Base-by-base conservation (phyloP, 148 eudicot genomes). In the Silene conica region DNA sequence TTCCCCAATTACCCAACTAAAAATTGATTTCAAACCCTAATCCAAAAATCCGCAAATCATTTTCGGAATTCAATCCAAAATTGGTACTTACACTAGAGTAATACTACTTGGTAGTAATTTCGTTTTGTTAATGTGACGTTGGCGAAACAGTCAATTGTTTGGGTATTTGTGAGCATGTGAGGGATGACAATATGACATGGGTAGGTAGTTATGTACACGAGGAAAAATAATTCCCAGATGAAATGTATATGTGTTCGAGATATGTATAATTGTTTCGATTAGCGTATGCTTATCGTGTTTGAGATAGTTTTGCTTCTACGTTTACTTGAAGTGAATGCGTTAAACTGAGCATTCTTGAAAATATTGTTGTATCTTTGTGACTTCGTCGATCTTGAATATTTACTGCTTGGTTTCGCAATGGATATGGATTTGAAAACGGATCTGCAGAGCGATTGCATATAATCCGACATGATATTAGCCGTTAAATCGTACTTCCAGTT, bases 211-310 rank as follows among this genome's bases (percentile, higher is more conserved):
- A 38, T 38, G 43, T 6, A 38, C 43, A 6, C n/a, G 73, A 38
- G 67, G 59, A 28, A 4, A 19, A 34, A 19, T 41, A 46, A 63
- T 72, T 64, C 31, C 52, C 10, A 15, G 34, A 46, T 59, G 45
- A n/a, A 48, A 57, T 79, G 81, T 79, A 79, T 62, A 79, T 71
- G n/a, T n/a, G 26, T 69, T 62, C 45, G 38, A 54, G 69, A 38
- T 23, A 46, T 72, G 18, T 46, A 57, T 50, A 69, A 78, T 22
- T 68, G 20, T 63, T 19, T 67, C 60, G 34, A 28, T 50, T 61
- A 73, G 81, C 34, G 69, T 73, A 73, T 38, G 72, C 1, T 50
- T 13, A 50, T 50, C 55, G 13, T 50, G 20, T 16, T 56, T 16
- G 21, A 16, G 59, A 6, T 56, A 16, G 22, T 55, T 55, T 18